Conservation (phyloP, 2,329 filamentous ascomycete species). For the Colletotrichum cordylinicola region DNA sequence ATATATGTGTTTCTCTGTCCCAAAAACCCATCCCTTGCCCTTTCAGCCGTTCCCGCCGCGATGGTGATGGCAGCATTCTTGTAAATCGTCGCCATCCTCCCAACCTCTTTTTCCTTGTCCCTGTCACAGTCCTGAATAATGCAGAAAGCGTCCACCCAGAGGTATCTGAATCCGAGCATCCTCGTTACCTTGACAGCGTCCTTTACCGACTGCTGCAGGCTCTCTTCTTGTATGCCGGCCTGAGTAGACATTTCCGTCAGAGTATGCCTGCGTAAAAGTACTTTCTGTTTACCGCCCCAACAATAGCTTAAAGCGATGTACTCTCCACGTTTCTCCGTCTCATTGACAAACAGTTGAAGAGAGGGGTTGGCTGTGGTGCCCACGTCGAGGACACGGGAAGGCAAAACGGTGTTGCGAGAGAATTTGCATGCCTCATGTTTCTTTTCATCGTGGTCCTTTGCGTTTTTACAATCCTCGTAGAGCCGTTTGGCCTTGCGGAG, state of each 20-base stretch:
- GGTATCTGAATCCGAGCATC: slow-evolving; percentile 14
- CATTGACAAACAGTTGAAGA: neutral
- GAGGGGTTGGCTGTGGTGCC: neutral
- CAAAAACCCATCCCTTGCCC: neutral
- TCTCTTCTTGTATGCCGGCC: neutral
- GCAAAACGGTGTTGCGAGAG: neutral
- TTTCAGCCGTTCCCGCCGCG: neutral
- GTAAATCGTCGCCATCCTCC: slow-evolving; percentile 17
- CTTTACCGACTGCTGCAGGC: neutral
- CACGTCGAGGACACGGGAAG: slow-evolving; percentile 12
- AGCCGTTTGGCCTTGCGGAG: neutral
- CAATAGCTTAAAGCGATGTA: slow-evolving; percentile 27
- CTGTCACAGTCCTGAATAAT: slow-evolving; percentile 21
- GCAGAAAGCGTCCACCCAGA: slow-evolving; percentile 26
- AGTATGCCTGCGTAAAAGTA: neutral
- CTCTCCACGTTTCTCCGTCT: neutral
- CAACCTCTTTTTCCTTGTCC: slow-evolving; percentile 17
- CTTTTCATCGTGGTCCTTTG: too few species aligned
- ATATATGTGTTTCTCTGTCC: too few species aligned
- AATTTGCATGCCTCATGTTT: neutral
- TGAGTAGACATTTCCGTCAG: neutral
- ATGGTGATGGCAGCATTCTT: slow-evolving; percentile 12
- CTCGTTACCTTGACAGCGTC: slow-evolving; percentile 17
- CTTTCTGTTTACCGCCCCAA: slow-evolving; percentile 19
- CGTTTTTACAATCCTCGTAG: neutral